Evolutionary conservation across 1,284 basidiomycete genomes (phyloP), one percentile per base, ranked within the genome.

Genomic region (Rhodotorula sp.): DNA sequence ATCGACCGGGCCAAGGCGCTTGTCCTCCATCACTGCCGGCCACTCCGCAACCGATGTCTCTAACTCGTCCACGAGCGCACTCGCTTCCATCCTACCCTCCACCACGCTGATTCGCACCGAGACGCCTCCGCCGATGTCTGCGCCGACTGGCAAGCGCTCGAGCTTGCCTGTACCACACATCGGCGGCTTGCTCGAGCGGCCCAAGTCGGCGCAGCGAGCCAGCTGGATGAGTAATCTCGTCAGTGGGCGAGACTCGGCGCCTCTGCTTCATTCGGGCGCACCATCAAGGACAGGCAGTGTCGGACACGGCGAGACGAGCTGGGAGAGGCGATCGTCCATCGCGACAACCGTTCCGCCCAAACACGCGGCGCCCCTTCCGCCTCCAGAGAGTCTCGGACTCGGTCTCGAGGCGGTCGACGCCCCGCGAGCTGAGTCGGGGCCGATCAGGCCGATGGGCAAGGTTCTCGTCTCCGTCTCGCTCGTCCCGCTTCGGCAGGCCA

Each of bases 381-480:
- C 39, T 44, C 39, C 39, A 44, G 39, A 24, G 44, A n/a, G 15
- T n/a, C 47, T 65, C 6, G 64, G 64, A 17, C 27, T 66, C 2
- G 64, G 59, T 11, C 55, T 62, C 49, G 63, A 65, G 11, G 49
- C 19, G 2, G 39, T 13, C 0, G 15, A 22, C 24, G 24, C 6
- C 39, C 51, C 17, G 4, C 36, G 9, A 29, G 34, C 49, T 24
- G 46, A 32, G 44, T 22, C 49, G 20, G 53, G 51, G 34, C 39
- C 24, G 39, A 8, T 17, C 39, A 44, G 3, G 27, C 27, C 52
- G 17, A 34, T 20, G 13, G 67, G 70, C 46, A 64, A 59, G 10
- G 53, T 72, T 24, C 34, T 72, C n/a, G 51, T 74, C 27, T 70
- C 73, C 0, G 68, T 74, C 32, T 67, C 73, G 4, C 61, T 74